Evolutionary conservation across 2,329 filamentous ascomycete genomes (phyloP).

Genomic region (Epichloe aotearoae): DNA sequence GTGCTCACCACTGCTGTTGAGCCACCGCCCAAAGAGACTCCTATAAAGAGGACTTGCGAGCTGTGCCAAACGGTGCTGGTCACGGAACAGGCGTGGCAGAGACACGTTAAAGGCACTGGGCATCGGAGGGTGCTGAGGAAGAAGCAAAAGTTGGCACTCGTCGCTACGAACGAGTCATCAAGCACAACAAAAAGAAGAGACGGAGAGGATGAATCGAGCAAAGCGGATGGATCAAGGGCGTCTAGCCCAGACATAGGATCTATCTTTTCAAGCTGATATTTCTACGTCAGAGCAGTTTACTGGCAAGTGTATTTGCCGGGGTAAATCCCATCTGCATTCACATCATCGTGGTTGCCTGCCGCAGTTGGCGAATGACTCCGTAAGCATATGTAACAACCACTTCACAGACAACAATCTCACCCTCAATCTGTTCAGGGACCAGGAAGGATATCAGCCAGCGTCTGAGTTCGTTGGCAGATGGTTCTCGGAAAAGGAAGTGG

Average conservation of each 20-base stretch:
- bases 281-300: no score
- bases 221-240: conserved; percentile 3
- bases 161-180: conserved; percentile 14
- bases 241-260: conserved; percentile 17
- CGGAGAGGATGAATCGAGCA: not conserved
- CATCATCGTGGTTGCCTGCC: no score
- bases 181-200: not conserved
- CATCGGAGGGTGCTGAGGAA: conserved; percentile 22
- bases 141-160: conserved; percentile 25
- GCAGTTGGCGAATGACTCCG: no score
- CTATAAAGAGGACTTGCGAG: conserved; percentile 52
- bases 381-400: no score
- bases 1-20: conserved; percentile 39
- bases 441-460: no score
- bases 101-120: conserved; percentile 23
- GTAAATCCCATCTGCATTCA: no score
- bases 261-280: conserved; percentile 12
- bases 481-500: no score
- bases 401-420: no score
- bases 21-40: conserved; percentile 37
- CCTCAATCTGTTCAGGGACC: no score
- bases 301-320: no score
- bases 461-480: no score
- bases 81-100: conserved; percentile 36
- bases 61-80: conserved; percentile 53